Percentiles rank a stretch among this genome's conserved stretches.
Conservation (phyloP, 768 basidiomycete genomes). For the Leccinum incarnatum region DNA sequence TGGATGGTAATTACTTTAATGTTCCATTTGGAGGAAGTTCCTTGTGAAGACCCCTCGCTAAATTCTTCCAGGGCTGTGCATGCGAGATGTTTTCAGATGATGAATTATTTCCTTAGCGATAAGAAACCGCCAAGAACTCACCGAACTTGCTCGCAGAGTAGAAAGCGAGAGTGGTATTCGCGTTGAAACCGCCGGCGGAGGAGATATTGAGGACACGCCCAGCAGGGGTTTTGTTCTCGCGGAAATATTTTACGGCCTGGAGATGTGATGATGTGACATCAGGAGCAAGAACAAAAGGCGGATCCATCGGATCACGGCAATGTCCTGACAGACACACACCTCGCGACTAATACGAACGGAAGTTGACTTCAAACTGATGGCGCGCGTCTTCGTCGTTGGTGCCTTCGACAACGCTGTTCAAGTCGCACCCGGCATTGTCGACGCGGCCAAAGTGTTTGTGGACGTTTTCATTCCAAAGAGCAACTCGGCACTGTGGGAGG, state of each 20-base stretch:
- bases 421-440: constrained; percentile 31
- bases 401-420: constrained; percentile 26
- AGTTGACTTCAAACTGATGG: constrained; percentile 31
- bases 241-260: constrained; percentile 30
- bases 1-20: constrained; percentile 21
- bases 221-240: constrained; percentile 23
- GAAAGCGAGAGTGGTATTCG: constrained; percentile 16
- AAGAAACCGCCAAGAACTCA: background rate
- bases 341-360: constrained; percentile 21
- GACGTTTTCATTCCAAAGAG: constrained; percentile 21
- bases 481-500: constrained; percentile 10
- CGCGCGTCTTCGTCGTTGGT: constrained; percentile 26
- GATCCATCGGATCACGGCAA: no score
- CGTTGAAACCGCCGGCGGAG: constrained; percentile 18
- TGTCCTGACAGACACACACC: no score
- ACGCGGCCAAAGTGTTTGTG: constrained; percentile 28
- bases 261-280: background rate
- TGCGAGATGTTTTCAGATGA: background rate
- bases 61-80: constrained; percentile 26
- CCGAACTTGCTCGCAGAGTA: constrained; percentile 26
- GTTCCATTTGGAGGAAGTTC: constrained; percentile 28
- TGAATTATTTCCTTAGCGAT: no score
- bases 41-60: constrained; percentile 19
- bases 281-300: constrained; percentile 1
- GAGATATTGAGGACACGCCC: constrained; percentile 24